Percentiles rank a stretch among this genome's conserved stretches.
phyloP scores from a whole-genome alignment of 345 rosid species.

The Bruguiera sexangula region DNA sequence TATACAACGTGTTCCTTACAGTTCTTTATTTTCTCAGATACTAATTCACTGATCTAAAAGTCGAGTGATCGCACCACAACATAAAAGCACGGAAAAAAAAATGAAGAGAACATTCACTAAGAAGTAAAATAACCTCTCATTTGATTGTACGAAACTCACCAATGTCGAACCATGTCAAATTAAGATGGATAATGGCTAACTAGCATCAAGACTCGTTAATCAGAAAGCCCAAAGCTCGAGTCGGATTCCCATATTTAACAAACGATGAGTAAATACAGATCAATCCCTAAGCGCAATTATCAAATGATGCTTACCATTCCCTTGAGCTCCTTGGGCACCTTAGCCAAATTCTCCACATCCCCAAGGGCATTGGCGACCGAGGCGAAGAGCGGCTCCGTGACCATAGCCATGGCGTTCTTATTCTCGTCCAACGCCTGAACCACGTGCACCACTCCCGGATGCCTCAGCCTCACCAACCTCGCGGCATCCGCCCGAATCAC shows the following conservation, averaged over 20 bases:
- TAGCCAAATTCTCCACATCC: conserved; percentile 65
- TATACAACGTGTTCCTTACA: too few species aligned
- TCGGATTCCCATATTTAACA: neutral
- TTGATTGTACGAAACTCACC: too few species aligned
- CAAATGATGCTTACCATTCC: conserved; percentile 53
- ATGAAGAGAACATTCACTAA: too few species aligned
- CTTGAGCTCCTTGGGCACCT: conserved; percentile 83
- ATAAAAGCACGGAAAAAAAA: too few species aligned
- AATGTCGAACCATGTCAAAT: too few species aligned
- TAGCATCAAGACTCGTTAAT: too few species aligned
- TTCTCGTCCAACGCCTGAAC: conserved; percentile 94
- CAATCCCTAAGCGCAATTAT: neutral
- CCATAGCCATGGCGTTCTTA: conserved; percentile 95
- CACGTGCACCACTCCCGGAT: conserved; percentile 94
- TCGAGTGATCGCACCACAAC: too few species aligned
- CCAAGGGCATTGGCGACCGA: conserved; percentile 93
- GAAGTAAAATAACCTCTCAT: too few species aligned
- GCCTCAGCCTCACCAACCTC: conserved; percentile 79
- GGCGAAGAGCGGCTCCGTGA: conserved; percentile 88
- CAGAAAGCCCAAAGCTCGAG: too few species aligned
- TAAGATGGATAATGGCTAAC: too few species aligned
- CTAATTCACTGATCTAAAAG: too few species aligned
- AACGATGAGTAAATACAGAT: neutral
- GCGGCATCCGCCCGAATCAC: conserved; percentile 80
- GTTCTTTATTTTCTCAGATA: too few species aligned